phyloP scores from a whole-genome alignment of 2,329 filamentous ascomycete genomes.

The Diaporthe sp. region DNA sequence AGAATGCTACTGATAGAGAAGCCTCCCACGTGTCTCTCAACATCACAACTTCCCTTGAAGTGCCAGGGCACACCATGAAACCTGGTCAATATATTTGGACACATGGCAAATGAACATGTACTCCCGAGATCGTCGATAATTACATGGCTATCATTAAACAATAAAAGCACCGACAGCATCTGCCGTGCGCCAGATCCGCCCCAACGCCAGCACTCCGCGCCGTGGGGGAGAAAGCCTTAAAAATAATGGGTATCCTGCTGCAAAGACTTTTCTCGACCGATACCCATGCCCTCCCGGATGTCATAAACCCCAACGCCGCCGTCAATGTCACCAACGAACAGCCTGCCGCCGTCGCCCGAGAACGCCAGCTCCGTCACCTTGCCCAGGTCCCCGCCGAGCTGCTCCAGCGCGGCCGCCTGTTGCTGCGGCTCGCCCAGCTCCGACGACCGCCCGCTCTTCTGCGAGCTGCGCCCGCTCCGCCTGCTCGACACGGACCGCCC shows the following conservation, averaged over 20 bases:
- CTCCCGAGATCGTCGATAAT: not conserved
- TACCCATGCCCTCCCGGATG: constrained; percentile 46
- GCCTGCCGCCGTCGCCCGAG: constrained; percentile 52
- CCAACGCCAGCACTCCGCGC: constrained; percentile 50
- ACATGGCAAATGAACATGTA: not conserved
- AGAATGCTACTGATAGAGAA: not conserved
- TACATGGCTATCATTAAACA: constrained; percentile 12
- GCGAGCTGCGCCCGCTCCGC: constrained; percentile 23
- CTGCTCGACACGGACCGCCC: constrained; percentile 16
- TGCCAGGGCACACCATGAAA: not conserved
- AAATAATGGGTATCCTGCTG: constrained; percentile 33
- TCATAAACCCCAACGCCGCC: constrained; percentile 55
- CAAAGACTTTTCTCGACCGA: constrained; percentile 29
- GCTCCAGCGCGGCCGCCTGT: constrained; percentile 30
- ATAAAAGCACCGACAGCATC: constrained; percentile 1
- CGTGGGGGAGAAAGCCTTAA: not conserved
- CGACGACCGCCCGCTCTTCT: constrained; percentile 29
- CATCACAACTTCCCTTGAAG: not conserved
- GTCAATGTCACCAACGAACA: constrained; percentile 53
- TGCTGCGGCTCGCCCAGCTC: constrained; percentile 11
- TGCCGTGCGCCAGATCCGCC: constrained; percentile 44
- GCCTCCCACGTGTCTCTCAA: not conserved
- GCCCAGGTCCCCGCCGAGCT: constrained; percentile 48
- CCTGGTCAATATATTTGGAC: not conserved
- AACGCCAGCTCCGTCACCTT: constrained; percentile 55